A percentile compares a stretch with the other conserved stretches of the same genome.
Evolutionary conservation across 2,329 filamentous ascomycete genomes (phyloP).

Genomic region (Fusarium circinatum): DNA sequence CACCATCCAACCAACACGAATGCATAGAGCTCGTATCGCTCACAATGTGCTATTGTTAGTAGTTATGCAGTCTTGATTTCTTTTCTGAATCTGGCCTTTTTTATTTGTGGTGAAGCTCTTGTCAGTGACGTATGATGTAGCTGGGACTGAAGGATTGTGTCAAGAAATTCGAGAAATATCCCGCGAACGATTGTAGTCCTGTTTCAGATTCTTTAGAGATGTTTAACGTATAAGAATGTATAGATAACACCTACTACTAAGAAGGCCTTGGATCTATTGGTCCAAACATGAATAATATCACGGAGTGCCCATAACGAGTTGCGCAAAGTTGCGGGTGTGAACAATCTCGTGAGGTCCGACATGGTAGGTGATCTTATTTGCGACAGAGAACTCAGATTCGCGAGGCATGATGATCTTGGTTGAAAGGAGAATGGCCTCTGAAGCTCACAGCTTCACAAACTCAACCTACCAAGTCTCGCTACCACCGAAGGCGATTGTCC

Average conservation of each 20-base stretch:
- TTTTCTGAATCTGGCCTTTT: background rate
- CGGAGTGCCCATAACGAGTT: background rate
- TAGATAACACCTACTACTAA: background rate
- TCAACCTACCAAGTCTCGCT: background rate
- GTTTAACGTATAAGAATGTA: background rate
- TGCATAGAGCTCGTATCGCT: background rate
- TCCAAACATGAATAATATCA: background rate
- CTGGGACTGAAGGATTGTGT: background rate
- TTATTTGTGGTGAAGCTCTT: background rate
- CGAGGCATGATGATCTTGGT: background rate
- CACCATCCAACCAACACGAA: background rate
- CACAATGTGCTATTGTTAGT: background rate
- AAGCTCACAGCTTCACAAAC: background rate
- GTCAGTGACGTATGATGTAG: background rate
- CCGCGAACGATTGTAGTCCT: rapidly evolving
- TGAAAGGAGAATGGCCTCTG: background rate
- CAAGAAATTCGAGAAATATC: background rate
- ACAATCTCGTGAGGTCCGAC: background rate
- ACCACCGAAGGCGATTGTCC: background rate
- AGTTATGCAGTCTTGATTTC: background rate
- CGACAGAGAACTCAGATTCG: background rate
- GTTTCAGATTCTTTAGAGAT: background rate
- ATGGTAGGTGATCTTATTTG: background rate
- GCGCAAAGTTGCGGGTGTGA: too few species aligned
- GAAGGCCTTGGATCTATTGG: background rate